These are phyloP conservation scores for Rhodotorula graminis DNA, from an alignment of 768 basidiomycete genomes.

Conservation along the genomic window DNA sequence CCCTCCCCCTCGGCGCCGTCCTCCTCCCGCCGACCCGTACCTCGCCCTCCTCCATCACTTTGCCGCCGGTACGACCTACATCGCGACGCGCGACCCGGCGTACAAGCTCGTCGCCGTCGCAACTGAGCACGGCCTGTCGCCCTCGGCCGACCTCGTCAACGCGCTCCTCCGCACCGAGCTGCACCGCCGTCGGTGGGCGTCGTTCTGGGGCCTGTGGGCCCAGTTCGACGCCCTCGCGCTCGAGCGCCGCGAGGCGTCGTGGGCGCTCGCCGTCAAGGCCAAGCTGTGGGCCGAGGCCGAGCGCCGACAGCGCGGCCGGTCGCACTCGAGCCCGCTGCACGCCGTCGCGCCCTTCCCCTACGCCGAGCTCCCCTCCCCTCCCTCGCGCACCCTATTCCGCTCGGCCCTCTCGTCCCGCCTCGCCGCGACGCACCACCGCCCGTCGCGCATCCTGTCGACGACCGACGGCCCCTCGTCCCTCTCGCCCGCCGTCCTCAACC, in stretches of 20 bases:
- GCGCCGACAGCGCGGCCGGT: neutral
- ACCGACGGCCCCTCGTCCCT: neutral
- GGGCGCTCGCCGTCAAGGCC: slow-evolving; percentile 13
- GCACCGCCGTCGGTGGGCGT: slow-evolving; percentile 10
- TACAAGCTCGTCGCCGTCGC: slow-evolving; percentile 16
- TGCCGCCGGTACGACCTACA: neutral
- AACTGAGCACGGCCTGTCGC: neutral
- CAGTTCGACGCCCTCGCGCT: slow-evolving; percentile 1
- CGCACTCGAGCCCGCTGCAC: slow-evolving; percentile 14
- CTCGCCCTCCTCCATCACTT: slow-evolving; percentile 24
- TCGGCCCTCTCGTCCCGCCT: slow-evolving; percentile 4
- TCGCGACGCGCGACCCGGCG: slow-evolving; percentile 17
- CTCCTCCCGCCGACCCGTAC: slow-evolving; percentile 16
- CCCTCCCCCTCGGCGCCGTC: fast-evolving
- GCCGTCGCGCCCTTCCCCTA: slow-evolving; percentile 6
- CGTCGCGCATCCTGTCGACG: slow-evolving; percentile 3
- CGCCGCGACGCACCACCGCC: slow-evolving; percentile 1
- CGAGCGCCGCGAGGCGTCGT: neutral
- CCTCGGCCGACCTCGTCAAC: slow-evolving; percentile 10
- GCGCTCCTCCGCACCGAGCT: slow-evolving; percentile 31
- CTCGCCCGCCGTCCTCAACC: slow-evolving; percentile 8
- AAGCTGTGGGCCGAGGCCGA: neutral
- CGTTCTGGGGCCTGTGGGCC: slow-evolving; percentile 34
- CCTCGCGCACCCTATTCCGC: slow-evolving; percentile 15
- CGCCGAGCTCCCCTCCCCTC: neutral